phyloP scores from a whole-genome alignment of 106 monocot species.

The Vanilla planifolia region DNA sequence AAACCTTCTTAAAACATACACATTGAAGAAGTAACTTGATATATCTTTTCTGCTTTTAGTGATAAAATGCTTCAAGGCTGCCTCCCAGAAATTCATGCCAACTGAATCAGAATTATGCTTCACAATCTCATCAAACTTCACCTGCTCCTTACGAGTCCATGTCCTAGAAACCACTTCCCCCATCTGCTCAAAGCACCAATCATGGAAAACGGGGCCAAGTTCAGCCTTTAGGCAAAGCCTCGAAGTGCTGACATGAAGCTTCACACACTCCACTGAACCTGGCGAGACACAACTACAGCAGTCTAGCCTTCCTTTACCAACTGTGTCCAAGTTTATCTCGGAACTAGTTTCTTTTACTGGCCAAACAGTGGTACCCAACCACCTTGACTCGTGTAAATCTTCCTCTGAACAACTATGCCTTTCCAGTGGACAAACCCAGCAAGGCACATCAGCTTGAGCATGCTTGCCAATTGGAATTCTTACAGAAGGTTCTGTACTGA shows the following conservation, averaged over 20 bases:
- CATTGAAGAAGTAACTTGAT: slow-evolving; percentile 72
- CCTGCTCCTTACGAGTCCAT: slow-evolving; percentile 48
- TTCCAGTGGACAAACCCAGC: slow-evolving; percentile 27
- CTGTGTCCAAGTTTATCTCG: neutral
- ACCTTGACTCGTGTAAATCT: slow-evolving; percentile 25
- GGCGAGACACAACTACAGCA: slow-evolving; percentile 38
- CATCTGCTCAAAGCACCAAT: slow-evolving; percentile 61
- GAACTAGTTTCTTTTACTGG: slow-evolving; percentile 20
- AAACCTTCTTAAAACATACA: slow-evolving; percentile 52
- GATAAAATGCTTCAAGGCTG: slow-evolving; percentile 33
- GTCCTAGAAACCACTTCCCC: slow-evolving; percentile 59
- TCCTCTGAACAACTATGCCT: slow-evolving; percentile 5
- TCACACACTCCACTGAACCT: slow-evolving; percentile 48
- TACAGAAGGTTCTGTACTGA: slow-evolving; percentile 17
- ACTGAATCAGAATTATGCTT: slow-evolving; percentile 27
- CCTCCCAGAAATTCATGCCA: slow-evolving; percentile 37
- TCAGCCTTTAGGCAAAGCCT: slow-evolving; percentile 42
- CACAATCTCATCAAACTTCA: slow-evolving; percentile 38
- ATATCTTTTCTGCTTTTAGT: slow-evolving; percentile 46
- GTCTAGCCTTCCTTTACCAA: slow-evolving; percentile 34
- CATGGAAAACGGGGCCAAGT: slow-evolving; percentile 46
- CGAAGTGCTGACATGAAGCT: slow-evolving; percentile 37
- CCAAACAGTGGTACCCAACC: slow-evolving; percentile 56
- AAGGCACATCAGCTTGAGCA: slow-evolving; percentile 67
- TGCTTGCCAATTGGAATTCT: slow-evolving; percentile 42